Evolutionary conservation across 2,329 filamentous ascomycete genomes (phyloP).

Genomic region (Aureobasidium sp.): DNA sequence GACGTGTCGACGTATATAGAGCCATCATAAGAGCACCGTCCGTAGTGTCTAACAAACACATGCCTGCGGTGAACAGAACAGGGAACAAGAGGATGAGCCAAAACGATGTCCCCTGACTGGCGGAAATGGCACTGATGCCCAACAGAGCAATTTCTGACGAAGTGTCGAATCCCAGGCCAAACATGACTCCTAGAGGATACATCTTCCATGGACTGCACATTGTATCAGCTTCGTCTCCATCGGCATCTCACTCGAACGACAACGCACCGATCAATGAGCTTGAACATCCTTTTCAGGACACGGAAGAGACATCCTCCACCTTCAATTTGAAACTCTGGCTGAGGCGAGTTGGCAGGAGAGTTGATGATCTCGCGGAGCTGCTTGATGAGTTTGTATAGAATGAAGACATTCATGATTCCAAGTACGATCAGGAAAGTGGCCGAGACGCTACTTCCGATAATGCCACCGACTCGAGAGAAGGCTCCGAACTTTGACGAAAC

Average conservation of each 20-base stretch:
- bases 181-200: slow-evolving; percentile 83
- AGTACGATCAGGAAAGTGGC: slow-evolving; percentile 76
- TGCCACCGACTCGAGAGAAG: slow-evolving; percentile 74
- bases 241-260: not conserved
- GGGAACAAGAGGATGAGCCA: slow-evolving; percentile 95
- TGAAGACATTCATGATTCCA: slow-evolving; percentile 77
- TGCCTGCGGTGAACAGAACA: slow-evolving; percentile 82
- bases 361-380: slow-evolving; percentile 58
- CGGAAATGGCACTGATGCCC: slow-evolving; percentile 83
- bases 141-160: slow-evolving; percentile 89
- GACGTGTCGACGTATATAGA: slow-evolving; percentile 73
- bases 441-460: slow-evolving; percentile 82
- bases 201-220: slow-evolving; percentile 74
- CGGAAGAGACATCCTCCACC: slow-evolving; percentile 68
- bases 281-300: slow-evolving; percentile 69
- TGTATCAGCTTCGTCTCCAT: not conserved
- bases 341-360: slow-evolving; percentile 31
- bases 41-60: slow-evolving; percentile 89
- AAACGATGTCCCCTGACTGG: slow-evolving; percentile 75
- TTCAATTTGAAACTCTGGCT: slow-evolving; percentile 57
- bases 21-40: slow-evolving; percentile 95
- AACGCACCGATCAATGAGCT: slow-evolving; percentile 51
- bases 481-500: slow-evolving; percentile 72
- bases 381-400: slow-evolving; percentile 68
- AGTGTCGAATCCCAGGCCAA: slow-evolving; percentile 87